Evolutionary conservation across 805 yeast genomes (phyloP).

Genomic region (Wickerhamomyces chambardii): DNA sequence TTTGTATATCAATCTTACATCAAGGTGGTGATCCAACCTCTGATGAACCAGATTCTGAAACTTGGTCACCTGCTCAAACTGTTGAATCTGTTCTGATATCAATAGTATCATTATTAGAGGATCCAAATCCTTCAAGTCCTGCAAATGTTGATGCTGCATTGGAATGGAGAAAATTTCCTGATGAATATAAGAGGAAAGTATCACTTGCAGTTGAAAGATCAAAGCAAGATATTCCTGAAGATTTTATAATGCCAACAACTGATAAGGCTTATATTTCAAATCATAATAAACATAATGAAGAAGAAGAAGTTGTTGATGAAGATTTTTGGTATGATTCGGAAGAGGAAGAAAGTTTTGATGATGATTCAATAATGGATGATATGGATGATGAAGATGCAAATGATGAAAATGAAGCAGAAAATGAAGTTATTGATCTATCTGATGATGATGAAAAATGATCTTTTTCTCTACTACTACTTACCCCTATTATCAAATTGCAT

Average conservation of each 20-base stretch:
- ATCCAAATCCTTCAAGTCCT: constrained; percentile 89
- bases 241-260: constrained; percentile 70
- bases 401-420: constrained; percentile 37
- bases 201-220: constrained; percentile 77
- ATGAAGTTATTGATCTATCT: constrained; percentile 11
- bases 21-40: constrained; percentile 85
- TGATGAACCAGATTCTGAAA: constrained; percentile 89
- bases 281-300: constrained; percentile 18
- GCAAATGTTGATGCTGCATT: constrained; percentile 96
- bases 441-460: constrained; percentile 15
- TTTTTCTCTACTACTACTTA: too few relatives aligned
- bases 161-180: constrained; percentile 76
- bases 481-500: too few relatives aligned
- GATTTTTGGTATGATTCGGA: constrained; percentile 82
- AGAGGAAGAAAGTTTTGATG: constrained; percentile 52
- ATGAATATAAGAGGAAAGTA: constrained; percentile 66
- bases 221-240: constrained; percentile 79
- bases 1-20: constrained; percentile 90
- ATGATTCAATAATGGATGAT: constrained; percentile 35
- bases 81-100: constrained; percentile 88
- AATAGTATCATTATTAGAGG: constrained; percentile 83
- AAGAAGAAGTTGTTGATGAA: constrained; percentile 59
- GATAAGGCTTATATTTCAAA: constrained; percentile 45
- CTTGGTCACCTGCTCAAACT: constrained; percentile 91
- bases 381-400: constrained; percentile 53